These are phyloP conservation scores for Aspergillus sp. DNA, from an alignment of 2,329 filamentous ascomycete species.

Conservation along the genomic window DNA sequence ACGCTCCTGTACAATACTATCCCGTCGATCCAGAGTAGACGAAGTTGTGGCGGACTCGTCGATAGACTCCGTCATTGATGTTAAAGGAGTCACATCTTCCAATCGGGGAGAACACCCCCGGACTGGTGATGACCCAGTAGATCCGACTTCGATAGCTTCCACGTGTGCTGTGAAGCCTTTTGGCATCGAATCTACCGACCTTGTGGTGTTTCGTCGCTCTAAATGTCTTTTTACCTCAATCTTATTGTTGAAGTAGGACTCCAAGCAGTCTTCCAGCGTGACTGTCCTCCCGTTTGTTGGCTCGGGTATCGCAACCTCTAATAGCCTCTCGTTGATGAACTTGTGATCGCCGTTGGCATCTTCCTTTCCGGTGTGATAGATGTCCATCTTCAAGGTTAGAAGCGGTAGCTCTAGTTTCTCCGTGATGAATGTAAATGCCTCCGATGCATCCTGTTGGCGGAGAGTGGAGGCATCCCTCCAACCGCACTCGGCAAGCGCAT, in stretches of 20 bases:
- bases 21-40: slow-evolving; percentile 21
- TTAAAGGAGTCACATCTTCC: slow-evolving; percentile 17
- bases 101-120: slow-evolving; percentile 12
- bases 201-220: slow-evolving; percentile 51
- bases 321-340: slow-evolving; percentile 80
- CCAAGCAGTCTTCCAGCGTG: slow-evolving; percentile 82
- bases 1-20: slow-evolving; percentile 40
- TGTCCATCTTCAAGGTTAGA: slow-evolving; percentile 84
- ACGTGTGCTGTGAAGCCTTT: slow-evolving; percentile 36
- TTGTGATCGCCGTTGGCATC: slow-evolving; percentile 84
- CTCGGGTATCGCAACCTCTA: slow-evolving; percentile 80
- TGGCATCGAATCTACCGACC: slow-evolving; percentile 29
- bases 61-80: slow-evolving; percentile 20
- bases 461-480: slow-evolving; percentile 73
- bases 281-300: slow-evolving; percentile 60
- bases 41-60: slow-evolving; percentile 19
- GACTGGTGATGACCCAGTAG: slow-evolving; percentile 22
- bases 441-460: slow-evolving; percentile 91
- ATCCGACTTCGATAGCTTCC: slow-evolving; percentile 38
- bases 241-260: slow-evolving; percentile 89
- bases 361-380: slow-evolving; percentile 85
- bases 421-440: slow-evolving; percentile 92
- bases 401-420: slow-evolving; percentile 81
- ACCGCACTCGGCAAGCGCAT: slow-evolving; percentile 74
- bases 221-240: slow-evolving; percentile 81